Percentiles rank a stretch among this genome's conserved stretches.
Conservation (phyloP, 2,329 filamentous ascomycete species). For the Leptographium wingfieldii region DNA sequence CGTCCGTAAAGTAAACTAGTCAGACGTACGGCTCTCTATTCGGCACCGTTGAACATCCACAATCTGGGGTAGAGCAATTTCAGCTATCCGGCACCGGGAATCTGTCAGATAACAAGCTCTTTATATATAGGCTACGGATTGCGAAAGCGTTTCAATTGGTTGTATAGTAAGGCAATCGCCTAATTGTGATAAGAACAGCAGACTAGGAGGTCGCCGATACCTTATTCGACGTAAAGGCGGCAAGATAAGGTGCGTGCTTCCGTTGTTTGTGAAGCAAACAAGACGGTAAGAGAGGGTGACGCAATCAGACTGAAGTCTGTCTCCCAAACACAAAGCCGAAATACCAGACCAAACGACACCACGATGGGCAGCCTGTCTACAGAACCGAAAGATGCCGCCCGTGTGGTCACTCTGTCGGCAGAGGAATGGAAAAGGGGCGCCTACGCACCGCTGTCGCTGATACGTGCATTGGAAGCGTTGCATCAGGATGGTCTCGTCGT, state of each 20-base stretch:
- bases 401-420: not conserved
- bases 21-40: not conserved
- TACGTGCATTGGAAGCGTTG: slow-evolving; percentile 12
- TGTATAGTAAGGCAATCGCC: not conserved
- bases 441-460: slow-evolving; percentile 3
- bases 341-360: not conserved
- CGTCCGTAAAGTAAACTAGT: not conserved
- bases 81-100: no score
- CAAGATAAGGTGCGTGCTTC: not conserved
- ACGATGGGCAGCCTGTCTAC: not conserved
- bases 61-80: not conserved
- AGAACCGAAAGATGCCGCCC: not conserved
- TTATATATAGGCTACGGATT: not conserved
- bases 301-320: no score
- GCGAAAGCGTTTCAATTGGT: not conserved
- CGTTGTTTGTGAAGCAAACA: not conserved
- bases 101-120: not conserved
- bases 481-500: slow-evolving; percentile 16
- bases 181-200: not conserved
- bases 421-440: slow-evolving; percentile 1
- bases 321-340: not conserved
- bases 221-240: not conserved
- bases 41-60: no score
- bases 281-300: not conserved
- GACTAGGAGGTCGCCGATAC: not conserved